Evolutionary conservation across 2,329 filamentous ascomycete genomes (phyloP).

Genomic region (Pseudogymnoascus sp.): DNA sequence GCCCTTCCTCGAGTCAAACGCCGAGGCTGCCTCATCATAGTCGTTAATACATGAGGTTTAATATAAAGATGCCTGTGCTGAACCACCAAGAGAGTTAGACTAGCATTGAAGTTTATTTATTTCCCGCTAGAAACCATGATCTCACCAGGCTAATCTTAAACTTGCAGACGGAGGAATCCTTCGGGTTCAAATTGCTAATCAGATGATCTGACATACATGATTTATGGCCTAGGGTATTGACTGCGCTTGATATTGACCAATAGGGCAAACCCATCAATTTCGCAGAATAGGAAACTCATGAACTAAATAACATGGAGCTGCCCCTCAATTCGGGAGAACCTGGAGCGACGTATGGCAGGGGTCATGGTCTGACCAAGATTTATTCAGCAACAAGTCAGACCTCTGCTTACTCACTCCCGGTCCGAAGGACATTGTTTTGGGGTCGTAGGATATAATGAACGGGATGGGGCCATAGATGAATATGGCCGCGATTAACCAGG

Average conservation of each 20-base stretch:
- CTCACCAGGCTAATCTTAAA: neutral
- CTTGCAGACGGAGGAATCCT: neutral
- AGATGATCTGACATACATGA: neutral
- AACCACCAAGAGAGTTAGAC: neutral
- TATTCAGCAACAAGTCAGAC: neutral
- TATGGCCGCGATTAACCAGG: neutral
- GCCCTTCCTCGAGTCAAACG: neutral
- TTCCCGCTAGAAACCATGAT: neutral
- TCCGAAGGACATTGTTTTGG: neutral
- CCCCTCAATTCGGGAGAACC: neutral
- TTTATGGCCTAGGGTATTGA: neutral
- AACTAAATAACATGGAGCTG: neutral
- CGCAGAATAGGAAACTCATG: neutral
- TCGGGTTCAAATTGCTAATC: neutral
- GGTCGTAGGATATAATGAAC: neutral
- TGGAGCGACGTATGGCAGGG: neutral
- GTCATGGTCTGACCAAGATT: neutral
- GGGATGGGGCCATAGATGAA: constrained; percentile 1
- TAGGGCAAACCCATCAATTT: neutral
- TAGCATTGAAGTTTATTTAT: neutral
- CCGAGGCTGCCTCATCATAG: neutral
- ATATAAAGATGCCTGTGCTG: neutral
- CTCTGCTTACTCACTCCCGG: neutral
- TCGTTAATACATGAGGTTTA: neutral
- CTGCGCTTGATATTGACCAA: neutral